Evolutionary conservation across 1,284 basidiomycete species (phyloP), one percentile per base, ranked within the genome.

Genomic region (Abortiporus biennis): DNA sequence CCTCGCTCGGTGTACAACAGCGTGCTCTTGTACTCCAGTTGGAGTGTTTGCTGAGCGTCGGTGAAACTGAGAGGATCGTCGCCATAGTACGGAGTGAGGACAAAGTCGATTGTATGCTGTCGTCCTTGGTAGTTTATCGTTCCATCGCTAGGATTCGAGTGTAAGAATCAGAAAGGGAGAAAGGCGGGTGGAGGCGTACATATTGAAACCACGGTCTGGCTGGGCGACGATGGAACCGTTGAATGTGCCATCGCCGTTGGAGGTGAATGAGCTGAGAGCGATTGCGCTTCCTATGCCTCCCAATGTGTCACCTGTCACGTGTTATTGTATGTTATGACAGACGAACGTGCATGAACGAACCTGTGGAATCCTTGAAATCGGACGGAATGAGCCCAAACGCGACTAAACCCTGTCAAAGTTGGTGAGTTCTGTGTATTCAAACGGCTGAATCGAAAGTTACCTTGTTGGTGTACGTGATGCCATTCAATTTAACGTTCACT

Each of bases 101-200:
- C 64, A 54, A 86, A 82, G 46, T 73, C 66, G 51, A 85, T 69
- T 29, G 68, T 63, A 47, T 80, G 73, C 42, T 72, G 74, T 12
- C 80, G 72, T 2, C 68, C 67, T 54, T 79, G 73, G 50, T 78
- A 84, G 58, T 84, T 72, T 43, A 80, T 67, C 0, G 78, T 78
- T 2, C 53, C 62, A 9, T 71, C 66, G 9, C 74, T 78, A 36
- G 3, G n/a, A 16, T 16, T 33, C 11, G 27, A 37, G 11, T 15
- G 38, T 24, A 15, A 42, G 37, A 36, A 33, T 35, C 12, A 8
- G 35, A 2, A 34, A 24, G 29, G 27, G 13, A 30, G 16, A 29
- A 27, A 30, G 19, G 22, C 2, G 16, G 35, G 25, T 6, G 19
- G 16, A 25, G 4, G 50, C 55, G 6, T 40, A 68, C 66, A 68